Evolutionary conservation across 768 basidiomycete genomes (phyloP).

Genomic region (Macrolepiota dolichaula): DNA sequence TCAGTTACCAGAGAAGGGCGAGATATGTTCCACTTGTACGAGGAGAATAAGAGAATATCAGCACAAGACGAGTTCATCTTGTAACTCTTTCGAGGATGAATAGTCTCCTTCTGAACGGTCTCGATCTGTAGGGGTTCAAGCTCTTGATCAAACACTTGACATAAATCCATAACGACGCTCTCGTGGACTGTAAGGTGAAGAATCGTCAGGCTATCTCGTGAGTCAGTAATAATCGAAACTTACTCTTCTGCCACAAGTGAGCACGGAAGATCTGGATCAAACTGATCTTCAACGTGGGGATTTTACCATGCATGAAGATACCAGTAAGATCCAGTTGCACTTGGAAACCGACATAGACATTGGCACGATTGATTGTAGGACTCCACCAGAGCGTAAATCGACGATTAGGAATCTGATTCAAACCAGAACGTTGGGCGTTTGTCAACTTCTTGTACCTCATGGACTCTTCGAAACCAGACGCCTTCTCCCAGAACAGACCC

Average conservation of each 20-base stretch:
- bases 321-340: slow-evolving; percentile 98
- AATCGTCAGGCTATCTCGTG: slow-evolving; percentile 3
- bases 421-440: slow-evolving; percentile 97
- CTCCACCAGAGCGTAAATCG: slow-evolving; percentile 99
- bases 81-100: slow-evolving; percentile 99
- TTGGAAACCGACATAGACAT: slow-evolving; percentile 99
- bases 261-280: slow-evolving; percentile 99
- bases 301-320: slow-evolving; percentile 98
- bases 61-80: slow-evolving; percentile 99
- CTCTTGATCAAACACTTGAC: slow-evolving; percentile 99
- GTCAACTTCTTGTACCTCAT: slow-evolving; percentile 97
- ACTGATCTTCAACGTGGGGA: slow-evolving; percentile 96
- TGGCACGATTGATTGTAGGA: slow-evolving; percentile 98
- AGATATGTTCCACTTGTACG: slow-evolving; percentile 98
- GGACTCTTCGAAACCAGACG: slow-evolving; percentile 93
- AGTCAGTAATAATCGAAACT: slow-evolving; percentile 28
- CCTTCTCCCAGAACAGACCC: slow-evolving; percentile 98
- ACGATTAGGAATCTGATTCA: slow-evolving; percentile 98
- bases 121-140: slow-evolving; percentile 97
- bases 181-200: slow-evolving; percentile 25
- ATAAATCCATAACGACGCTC: slow-evolving; percentile 26
- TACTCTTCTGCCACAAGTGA: slow-evolving; percentile 99
- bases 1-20: slow-evolving; percentile 95
- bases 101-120: slow-evolving; percentile 99
- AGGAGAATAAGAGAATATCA: slow-evolving; percentile 95